Evolutionary conservation across 2,329 filamentous ascomycete species (phyloP).

Genomic region (Rutstroemia sydowiana): DNA sequence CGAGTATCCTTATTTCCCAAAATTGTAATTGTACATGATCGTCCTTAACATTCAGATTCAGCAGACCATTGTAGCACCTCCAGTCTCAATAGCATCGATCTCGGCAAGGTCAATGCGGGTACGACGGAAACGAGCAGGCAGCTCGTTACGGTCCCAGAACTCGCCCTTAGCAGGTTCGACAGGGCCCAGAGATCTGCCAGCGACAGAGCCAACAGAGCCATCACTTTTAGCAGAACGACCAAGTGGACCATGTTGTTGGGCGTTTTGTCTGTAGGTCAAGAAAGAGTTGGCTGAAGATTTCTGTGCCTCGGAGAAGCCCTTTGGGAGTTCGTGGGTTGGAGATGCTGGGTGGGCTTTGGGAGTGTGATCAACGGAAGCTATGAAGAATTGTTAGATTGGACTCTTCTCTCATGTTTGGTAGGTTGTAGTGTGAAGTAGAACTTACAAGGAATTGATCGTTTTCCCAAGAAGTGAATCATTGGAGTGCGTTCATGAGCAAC

Average conservation of each 20-base stretch:
- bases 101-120: slow-evolving; percentile 68
- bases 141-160: slow-evolving; percentile 83
- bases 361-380: slow-evolving; percentile 50
- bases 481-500: slow-evolving; percentile 31
- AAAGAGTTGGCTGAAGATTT: slow-evolving; percentile 38
- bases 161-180: slow-evolving; percentile 64
- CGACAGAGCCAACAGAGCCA: slow-evolving; percentile 24
- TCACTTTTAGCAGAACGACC: slow-evolving; percentile 24
- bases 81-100: slow-evolving; percentile 94
- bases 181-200: slow-evolving; percentile 63
- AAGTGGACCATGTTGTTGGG: slow-evolving; percentile 52
- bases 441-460: slow-evolving; percentile 34
- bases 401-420: neutral
- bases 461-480: slow-evolving; percentile 37
- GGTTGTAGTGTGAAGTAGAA: neutral
- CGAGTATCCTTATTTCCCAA: neutral
- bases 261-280: slow-evolving; percentile 51
- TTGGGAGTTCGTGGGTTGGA: slow-evolving; percentile 44
- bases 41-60: slow-evolving; percentile 12
- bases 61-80: slow-evolving; percentile 63
- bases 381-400: slow-evolving; percentile 12
- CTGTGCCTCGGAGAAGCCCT: slow-evolving; percentile 42
- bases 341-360: slow-evolving; percentile 50
- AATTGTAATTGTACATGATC: slow-evolving; percentile 1
- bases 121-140: slow-evolving; percentile 77